Conservation (phyloP, 768 basidiomycete genomes). For the Suillus plorans region DNA sequence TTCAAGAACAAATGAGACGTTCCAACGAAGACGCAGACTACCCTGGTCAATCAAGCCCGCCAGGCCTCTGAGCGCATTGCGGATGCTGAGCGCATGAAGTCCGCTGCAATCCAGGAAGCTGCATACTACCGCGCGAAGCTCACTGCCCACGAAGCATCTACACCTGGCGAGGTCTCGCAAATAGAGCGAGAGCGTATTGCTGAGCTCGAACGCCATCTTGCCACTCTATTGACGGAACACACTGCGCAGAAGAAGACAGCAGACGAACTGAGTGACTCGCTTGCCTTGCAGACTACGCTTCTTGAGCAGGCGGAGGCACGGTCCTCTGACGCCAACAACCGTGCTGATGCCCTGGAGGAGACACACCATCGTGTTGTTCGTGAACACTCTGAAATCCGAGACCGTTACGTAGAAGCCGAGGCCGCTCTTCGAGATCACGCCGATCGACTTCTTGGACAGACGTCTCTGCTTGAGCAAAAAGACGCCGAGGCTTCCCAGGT, state of each 20-base stretch:
- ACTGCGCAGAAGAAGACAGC: constrained; percentile 68
- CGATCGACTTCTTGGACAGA: constrained; percentile 70
- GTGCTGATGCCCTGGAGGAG: constrained; percentile 73
- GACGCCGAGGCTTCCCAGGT: constrained; percentile 74
- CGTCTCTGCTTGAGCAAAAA: constrained; percentile 71
- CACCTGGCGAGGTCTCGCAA: constrained; percentile 61
- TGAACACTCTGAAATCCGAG: constrained; percentile 70
- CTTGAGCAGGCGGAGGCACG: constrained; percentile 79
- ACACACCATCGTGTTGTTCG: constrained; percentile 61
- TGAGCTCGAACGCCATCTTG: constrained; percentile 73
- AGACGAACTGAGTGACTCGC: constrained; percentile 66
- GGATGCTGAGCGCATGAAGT: constrained; percentile 75
- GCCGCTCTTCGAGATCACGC: constrained; percentile 70
- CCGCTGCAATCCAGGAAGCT: constrained; percentile 86
- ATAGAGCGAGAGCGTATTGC: constrained; percentile 76
- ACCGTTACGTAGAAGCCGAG: constrained; percentile 59
- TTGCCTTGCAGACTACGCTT: constrained; percentile 75
- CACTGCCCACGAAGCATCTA: constrained; percentile 75
- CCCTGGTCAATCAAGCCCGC: constrained; percentile 72
- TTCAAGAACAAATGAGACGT: neutral
- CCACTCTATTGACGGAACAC: constrained; percentile 60
- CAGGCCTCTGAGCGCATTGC: constrained; percentile 73
- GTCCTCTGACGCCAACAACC: constrained; percentile 68
- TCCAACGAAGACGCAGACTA: constrained; percentile 44
- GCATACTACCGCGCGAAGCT: constrained; percentile 95